Evolutionary conservation across 257 asterid species (phyloP).

Genomic region (Anisodus acutangulus): DNA sequence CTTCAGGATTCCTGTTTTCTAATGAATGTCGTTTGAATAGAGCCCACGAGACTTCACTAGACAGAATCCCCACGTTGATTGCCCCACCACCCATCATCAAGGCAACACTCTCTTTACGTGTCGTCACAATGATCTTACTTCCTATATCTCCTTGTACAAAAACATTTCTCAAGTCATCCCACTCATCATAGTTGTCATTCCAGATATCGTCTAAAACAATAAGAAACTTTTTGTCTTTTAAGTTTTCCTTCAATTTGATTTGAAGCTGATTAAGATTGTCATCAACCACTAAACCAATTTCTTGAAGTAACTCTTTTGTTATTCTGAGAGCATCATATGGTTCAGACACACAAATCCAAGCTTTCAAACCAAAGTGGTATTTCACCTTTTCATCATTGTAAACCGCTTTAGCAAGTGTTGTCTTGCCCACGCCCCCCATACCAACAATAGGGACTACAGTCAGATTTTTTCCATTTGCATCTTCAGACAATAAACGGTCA

Average conservation of each 20-base stretch:
- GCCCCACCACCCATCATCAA: constrained; percentile 35
- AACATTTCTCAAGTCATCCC: constrained; percentile 41
- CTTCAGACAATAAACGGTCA: not conserved
- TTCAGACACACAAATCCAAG: constrained; percentile 61
- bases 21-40: constrained; percentile 29
- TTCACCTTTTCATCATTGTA: constrained; percentile 47
- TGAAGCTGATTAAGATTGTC: constrained; percentile 56
- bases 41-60: not conserved
- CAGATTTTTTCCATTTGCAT: not conserved
- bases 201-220: constrained; percentile 63
- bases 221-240: constrained; percentile 53
- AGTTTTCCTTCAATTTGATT: constrained; percentile 47
- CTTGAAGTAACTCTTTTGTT: constrained; percentile 40
- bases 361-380: constrained; percentile 43
- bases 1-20: not conserved
- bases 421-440: constrained; percentile 60
- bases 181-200: constrained; percentile 46
- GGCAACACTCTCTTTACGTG: constrained; percentile 54
- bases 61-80: not conserved
- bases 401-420: constrained; percentile 60
- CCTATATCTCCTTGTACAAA: constrained; percentile 51
- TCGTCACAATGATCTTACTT: constrained; percentile 63
- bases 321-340: constrained; percentile 50
- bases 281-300: constrained; percentile 39
- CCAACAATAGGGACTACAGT: constrained; percentile 36